A percentile compares a stretch with the other conserved stretches of the same genome.
Evolutionary conservation across 495 filamentous ascomycete species (phyloP).

Genomic region (Trichoderma parareesei): DNA sequence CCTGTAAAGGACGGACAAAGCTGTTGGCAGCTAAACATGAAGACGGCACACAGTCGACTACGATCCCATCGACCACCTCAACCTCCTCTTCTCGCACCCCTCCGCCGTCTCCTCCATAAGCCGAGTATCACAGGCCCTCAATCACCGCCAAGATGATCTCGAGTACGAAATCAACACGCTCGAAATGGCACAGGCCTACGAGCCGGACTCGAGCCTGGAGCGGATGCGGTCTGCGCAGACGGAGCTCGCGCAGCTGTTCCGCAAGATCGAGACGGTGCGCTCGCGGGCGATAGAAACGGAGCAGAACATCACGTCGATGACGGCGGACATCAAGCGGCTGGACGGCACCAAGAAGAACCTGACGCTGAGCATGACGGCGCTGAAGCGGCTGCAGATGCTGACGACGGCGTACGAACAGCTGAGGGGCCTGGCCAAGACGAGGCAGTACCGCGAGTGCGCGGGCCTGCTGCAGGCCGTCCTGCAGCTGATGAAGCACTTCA

Average conservation of each 20-base stretch:
- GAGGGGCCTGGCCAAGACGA: constrained; percentile 66
- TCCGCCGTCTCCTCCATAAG: constrained; percentile 74
- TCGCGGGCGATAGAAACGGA: constrained; percentile 86
- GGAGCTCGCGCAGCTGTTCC: constrained; percentile 83
- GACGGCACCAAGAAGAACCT: constrained; percentile 96
- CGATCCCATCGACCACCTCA: constrained; percentile 88
- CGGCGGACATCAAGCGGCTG: constrained; percentile 95
- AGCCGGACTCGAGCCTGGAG: constrained; percentile 78
- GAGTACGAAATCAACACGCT: constrained; percentile 69
- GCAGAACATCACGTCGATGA: constrained; percentile 96
- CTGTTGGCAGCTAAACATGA: constrained; percentile 13
- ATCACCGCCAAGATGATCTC: constrained; percentile 74
- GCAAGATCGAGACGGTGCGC: constrained; percentile 91
- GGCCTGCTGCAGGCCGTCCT: constrained; percentile 91
- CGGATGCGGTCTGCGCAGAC: constrained; percentile 84
- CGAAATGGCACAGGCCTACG: constrained; percentile 73
- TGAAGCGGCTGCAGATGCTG: constrained; percentile 97
- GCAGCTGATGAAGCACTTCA: constrained; percentile 98
- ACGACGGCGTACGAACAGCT: constrained; percentile 98
- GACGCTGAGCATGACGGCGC: constrained; percentile 92
- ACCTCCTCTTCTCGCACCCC: constrained; percentile 87
- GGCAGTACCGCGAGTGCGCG: constrained; percentile 95
- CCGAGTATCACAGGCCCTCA: constrained; percentile 61
- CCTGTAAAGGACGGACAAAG: neutral
- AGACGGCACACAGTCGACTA: constrained; percentile 62